These are phyloP conservation scores for Tuber microsphaerosporum DNA, from an alignment of 495 filamentous ascomycete species.

Conservation along the genomic window DNA sequence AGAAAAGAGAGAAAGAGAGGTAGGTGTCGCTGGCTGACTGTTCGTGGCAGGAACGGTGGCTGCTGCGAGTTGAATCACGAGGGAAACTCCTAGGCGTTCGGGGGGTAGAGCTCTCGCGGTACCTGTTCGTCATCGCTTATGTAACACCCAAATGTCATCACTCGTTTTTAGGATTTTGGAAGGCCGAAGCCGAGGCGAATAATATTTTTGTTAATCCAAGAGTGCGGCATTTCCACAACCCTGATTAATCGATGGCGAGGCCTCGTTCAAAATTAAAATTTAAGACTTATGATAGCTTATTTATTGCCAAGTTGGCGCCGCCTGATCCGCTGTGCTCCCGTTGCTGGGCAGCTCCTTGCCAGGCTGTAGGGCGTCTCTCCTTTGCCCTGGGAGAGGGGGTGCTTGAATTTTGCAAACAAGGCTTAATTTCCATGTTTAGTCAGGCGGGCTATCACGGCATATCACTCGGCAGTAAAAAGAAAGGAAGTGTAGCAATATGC, in stretches of 20 bases:
- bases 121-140: not conserved
- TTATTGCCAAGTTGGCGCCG: no score
- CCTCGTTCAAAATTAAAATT: no score
- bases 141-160: not conserved
- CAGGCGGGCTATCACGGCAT: no score
- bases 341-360: no score
- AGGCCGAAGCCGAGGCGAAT: not conserved
- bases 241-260: not conserved
- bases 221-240: not conserved
- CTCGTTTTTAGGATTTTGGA: not conserved
- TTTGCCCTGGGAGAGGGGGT: no score
- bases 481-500: no score
- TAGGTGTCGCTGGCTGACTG: not conserved
- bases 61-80: constrained; percentile 15
- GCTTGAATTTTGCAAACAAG: no score
- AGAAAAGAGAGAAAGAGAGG: constrained; percentile 5
- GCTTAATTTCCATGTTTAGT: no score
- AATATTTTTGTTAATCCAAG: not conserved
- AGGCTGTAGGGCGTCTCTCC: no score
- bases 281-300: no score
- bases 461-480: no score
- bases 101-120: constrained; percentile 9
- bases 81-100: constrained; percentile 2
- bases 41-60: not conserved
- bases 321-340: no score